Evolutionary conservation across 768 basidiomycete species (phyloP).

Genomic region (Termitomyces titanicus): DNA sequence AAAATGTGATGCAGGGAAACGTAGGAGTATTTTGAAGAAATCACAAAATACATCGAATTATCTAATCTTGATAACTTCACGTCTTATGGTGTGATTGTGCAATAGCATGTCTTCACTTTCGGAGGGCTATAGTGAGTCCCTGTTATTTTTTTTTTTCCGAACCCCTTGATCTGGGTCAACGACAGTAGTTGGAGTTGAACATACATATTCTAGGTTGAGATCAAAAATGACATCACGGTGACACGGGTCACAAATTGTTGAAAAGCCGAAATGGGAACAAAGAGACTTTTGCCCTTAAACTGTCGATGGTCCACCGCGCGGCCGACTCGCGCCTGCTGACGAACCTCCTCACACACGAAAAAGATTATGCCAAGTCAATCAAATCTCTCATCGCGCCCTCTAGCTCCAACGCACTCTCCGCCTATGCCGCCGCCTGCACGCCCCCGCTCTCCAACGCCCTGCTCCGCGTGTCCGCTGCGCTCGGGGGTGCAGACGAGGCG

Average conservation of each 20-base stretch:
- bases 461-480: constrained; percentile 45
- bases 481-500: constrained; percentile 68
- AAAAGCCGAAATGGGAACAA: too few relatives aligned
- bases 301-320: constrained; percentile 16
- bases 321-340: constrained; percentile 69
- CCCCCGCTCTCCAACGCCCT: constrained; percentile 52
- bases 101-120: too few relatives aligned
- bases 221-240: too few relatives aligned
- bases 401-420: constrained; percentile 62
- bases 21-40: too few relatives aligned
- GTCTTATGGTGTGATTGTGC: neutral
- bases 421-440: constrained; percentile 68
- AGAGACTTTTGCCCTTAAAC: too few relatives aligned
- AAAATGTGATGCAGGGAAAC: neutral
- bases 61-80: neutral
- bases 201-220: too few relatives aligned
- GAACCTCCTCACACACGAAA: constrained; percentile 67
- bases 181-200: too few relatives aligned
- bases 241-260: too few relatives aligned
- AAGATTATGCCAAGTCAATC: constrained; percentile 66
- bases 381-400: constrained; percentile 55
- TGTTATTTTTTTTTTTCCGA: too few relatives aligned
- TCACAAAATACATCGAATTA: too few relatives aligned
- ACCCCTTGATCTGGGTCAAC: too few relatives aligned
- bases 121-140: too few relatives aligned